Evolutionary conservation across 305 asterid genomes (phyloP).

Genomic region (Caryopteris hybrid): DNA sequence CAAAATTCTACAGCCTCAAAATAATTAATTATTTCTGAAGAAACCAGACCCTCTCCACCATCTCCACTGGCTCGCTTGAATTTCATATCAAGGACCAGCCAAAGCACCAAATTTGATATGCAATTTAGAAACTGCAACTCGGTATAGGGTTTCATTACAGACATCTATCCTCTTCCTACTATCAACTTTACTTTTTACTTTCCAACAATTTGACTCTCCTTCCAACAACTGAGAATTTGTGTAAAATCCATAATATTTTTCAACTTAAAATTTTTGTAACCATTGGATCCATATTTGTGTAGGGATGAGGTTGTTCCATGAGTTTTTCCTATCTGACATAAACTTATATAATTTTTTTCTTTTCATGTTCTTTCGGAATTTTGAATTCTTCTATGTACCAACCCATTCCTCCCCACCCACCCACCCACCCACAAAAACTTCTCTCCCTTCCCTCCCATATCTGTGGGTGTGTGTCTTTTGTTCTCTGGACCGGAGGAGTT

Average conservation of each 20-base stretch:
- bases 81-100: background rate
- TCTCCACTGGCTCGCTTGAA: constrained; percentile 1
- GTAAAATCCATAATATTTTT: background rate
- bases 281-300: background rate
- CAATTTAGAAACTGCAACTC: background rate
- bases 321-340: too few relatives aligned
- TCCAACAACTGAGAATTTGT: background rate
- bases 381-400: background rate
- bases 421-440: background rate
- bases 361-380: background rate
- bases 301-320: background rate
- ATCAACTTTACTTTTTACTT: too few relatives aligned
- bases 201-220: too few relatives aligned
- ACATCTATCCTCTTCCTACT: too few relatives aligned
- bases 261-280: too few relatives aligned
- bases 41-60: background rate
- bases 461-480: background rate
- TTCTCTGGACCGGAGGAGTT: background rate
- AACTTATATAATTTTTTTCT: too few relatives aligned
- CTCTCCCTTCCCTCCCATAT: background rate
- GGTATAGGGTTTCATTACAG: too few relatives aligned
- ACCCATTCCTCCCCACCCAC: background rate
- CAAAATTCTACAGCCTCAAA: background rate
- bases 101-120: background rate
- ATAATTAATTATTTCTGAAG: background rate